phyloP scores from a whole-genome alignment of 1,284 basidiomycete species.

The Cerrena zonata region DNA sequence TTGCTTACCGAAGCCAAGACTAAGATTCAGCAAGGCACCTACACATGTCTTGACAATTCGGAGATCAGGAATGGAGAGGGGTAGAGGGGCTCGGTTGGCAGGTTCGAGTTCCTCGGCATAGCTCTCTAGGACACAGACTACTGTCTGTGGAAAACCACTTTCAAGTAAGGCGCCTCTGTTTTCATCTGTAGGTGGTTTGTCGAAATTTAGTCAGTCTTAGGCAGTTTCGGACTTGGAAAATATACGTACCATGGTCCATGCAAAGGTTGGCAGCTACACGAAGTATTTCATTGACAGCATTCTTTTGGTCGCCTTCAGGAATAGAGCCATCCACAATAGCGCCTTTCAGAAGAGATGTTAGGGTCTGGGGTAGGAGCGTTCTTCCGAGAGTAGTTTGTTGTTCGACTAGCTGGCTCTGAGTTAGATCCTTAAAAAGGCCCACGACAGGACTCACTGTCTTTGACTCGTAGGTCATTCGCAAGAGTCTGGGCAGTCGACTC shows the following conservation, averaged over 20 bases:
- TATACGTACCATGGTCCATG: conserved; percentile 65
- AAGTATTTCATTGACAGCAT: conserved; percentile 59
- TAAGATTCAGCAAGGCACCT: conserved; percentile 76
- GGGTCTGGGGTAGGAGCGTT: conserved; percentile 55
- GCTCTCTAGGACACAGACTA: conserved; percentile 61
- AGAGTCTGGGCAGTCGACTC: conserved; percentile 48
- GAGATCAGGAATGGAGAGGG: conserved; percentile 55
- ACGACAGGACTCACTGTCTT: conserved; percentile 29
- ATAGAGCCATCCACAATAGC: conserved; percentile 45
- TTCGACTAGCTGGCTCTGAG: conserved; percentile 42
- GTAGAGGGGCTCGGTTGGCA: conserved; percentile 37
- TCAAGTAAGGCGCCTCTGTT: conserved; percentile 68
- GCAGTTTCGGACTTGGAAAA: conserved; percentile 9
- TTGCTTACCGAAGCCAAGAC: conserved; percentile 66
- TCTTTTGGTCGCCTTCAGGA: conserved; percentile 39
- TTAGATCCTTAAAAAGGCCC: conserved; percentile 2
- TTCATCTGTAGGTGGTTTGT: conserved; percentile 33
- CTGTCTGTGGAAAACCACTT: conserved; percentile 59
- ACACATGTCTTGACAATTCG: conserved; percentile 73
- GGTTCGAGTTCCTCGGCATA: conserved; percentile 54
- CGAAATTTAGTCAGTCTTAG: conserved; percentile 1
- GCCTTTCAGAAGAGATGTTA: conserved; percentile 53
- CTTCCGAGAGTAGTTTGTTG: conserved; percentile 64
- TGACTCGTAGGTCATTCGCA: conserved; percentile 56
- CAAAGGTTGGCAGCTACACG: conserved; percentile 74